Evolutionary conservation across 495 filamentous ascomycete species (phyloP).

Genomic region (Aspergillus cavernicola): DNA sequence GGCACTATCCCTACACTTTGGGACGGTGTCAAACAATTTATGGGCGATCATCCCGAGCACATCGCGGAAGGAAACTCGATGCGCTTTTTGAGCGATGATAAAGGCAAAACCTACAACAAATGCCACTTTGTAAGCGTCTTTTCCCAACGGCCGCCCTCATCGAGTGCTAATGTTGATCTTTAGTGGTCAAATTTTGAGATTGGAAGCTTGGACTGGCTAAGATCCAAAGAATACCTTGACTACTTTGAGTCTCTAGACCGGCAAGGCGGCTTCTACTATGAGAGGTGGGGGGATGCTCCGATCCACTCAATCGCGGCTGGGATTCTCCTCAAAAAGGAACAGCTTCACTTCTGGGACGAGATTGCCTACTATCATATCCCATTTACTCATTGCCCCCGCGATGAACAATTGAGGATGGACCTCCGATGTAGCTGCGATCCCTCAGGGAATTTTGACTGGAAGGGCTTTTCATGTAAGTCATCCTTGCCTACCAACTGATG

Average conservation of each 20-base stretch:
- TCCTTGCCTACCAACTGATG: neutral
- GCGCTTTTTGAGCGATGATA: slow-evolving; percentile 87
- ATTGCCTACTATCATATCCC: slow-evolving; percentile 99
- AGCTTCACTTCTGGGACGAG: slow-evolving; percentile 98
- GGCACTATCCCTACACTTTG: slow-evolving; percentile 96
- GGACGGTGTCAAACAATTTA: slow-evolving; percentile 90
- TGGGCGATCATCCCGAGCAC: slow-evolving; percentile 82
- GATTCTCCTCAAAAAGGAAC: slow-evolving; percentile 79
- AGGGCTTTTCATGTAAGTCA: slow-evolving; percentile 85
- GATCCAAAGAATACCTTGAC: slow-evolving; percentile 73
- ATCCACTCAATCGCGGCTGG: slow-evolving; percentile 93
- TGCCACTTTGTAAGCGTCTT: slow-evolving; percentile 88
- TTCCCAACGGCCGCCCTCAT: neutral
- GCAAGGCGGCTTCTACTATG: slow-evolving; percentile 90
- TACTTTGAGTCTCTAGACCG: slow-evolving; percentile 76
- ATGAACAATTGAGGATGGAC: slow-evolving; percentile 72
- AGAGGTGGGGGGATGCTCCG: slow-evolving; percentile 88
- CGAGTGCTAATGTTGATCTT: slow-evolving; percentile 7
- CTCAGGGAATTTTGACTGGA: slow-evolving; percentile 98
- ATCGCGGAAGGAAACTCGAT: slow-evolving; percentile 81
- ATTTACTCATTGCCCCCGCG: slow-evolving; percentile 94
- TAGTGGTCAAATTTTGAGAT: slow-evolving; percentile 95
- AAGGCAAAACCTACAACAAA: slow-evolving; percentile 85
- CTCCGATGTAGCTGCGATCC: slow-evolving; percentile 93
- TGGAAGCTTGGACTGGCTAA: slow-evolving; percentile 77